Evolutionary conservation across 2,329 filamentous ascomycete genomes (phyloP), one percentile per base, ranked within the genome.

Genomic region (Trichoderma citrinoviride): DNA sequence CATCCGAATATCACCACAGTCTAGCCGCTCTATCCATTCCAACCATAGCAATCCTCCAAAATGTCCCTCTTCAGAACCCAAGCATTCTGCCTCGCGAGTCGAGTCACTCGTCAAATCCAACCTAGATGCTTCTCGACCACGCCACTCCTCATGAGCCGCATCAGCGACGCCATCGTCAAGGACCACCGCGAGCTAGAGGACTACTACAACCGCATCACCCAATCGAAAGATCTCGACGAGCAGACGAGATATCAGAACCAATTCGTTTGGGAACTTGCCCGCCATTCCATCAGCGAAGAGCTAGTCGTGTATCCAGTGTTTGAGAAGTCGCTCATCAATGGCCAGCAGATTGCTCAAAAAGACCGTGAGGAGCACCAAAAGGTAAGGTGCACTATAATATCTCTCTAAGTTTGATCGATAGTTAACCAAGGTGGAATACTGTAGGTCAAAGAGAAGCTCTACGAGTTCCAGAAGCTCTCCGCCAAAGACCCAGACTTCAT

Each of bases 231-330:
- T 40, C 66, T 71, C 3, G 76, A 80, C 33, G 73, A 78, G 7
- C 73, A 77, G 67, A 69, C 70, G n/a, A 74, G 74, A 25, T 81
- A 75, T 65, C 76, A 77, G 14, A 83, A 83, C 40, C 77, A 78
- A 43, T 81, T 83, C 55, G 73, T 76, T 1, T 83, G 80, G 81
- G 79, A 83, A 55, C 71, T 83, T 0, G 78, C 80, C 2, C 76
- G 81, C 3, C 80, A 82, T 67, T 79, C 78, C 0, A 73, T 83
- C n/a, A 74, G 74, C 5, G 80, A 83, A 65, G 80, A 83, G 67
- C 69, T 83, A 0, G 75, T 86, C 14, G 75, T 86, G 0, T 85
- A 85, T 66, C 84, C 84, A 0, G 82, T 80, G 1, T 74, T 86
- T 21, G 81, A 85, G 69, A 79, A 81, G 65, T 72, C 82, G 58